These are phyloP conservation scores for Umbelopsis vinacea DNA, from an alignment of 192 early-diverging fungal species.

Conservation along the genomic window DNA sequence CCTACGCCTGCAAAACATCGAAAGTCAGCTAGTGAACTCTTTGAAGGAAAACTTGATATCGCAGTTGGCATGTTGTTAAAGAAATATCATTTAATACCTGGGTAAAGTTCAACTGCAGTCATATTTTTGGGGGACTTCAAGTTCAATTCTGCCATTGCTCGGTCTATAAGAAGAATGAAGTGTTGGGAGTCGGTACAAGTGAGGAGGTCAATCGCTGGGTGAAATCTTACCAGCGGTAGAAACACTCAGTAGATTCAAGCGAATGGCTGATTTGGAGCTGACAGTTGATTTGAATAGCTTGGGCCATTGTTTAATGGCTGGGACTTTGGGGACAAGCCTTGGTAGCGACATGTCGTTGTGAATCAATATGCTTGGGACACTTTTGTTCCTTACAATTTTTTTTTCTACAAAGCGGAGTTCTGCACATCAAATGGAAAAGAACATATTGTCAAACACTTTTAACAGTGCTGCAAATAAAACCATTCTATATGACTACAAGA, in stretches of 20 bases:
- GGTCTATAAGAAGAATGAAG: slow-evolving; percentile 4
- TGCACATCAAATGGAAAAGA: not conserved
- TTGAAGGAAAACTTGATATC: too few relatives aligned
- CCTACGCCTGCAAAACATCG: slow-evolving; percentile 28
- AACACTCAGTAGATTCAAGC: not conserved
- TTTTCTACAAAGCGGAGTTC: not conserved
- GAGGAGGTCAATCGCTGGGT: not conserved
- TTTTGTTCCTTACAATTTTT: slow-evolving; percentile 8
- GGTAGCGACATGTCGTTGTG: not conserved
- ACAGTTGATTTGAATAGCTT: slow-evolving; percentile 21
- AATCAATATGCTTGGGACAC: not conserved
- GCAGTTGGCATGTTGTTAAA: not conserved
- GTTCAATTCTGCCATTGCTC: slow-evolving; percentile 23
- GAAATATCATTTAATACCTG: slow-evolving; percentile 27
- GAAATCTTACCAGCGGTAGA: slow-evolving; percentile 17
- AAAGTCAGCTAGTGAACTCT: too few relatives aligned
- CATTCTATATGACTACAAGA: too few relatives aligned
- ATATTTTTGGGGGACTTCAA: slow-evolving; percentile 21
- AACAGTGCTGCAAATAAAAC: not conserved
- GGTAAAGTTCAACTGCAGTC: slow-evolving; percentile 44
- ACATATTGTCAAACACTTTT: not conserved
- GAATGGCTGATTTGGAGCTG: not conserved
- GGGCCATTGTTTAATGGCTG: slow-evolving; percentile 22
- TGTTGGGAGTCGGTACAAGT: not conserved
- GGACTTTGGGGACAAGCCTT: not conserved